Base-by-base conservation (phyloP, 2,329 filamentous ascomycete species). In the Fusarium verticillioides region DNA sequence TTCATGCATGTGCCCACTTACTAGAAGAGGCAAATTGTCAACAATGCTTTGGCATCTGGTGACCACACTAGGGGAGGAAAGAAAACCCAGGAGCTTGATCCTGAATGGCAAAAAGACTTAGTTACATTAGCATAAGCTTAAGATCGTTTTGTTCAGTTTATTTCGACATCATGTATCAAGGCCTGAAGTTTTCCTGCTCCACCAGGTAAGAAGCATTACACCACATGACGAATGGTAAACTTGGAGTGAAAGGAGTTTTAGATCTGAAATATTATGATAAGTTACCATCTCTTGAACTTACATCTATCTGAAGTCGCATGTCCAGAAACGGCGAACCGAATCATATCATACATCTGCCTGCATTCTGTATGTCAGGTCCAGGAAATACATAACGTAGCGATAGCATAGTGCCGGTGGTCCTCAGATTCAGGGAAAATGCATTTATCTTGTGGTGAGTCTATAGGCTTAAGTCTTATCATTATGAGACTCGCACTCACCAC, bases 11-110 rank as follows among this genome's bases (percentile, higher is more conserved):
- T 63, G 62, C 49, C 30, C 44, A 30, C 63, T 40, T 74, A 34
- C 70, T 56, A 15, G n/a, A 69, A 71, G 50, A 32, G 43, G 60
- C 30, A 50, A 59, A 63, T 59, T 56, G 60, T 63, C 67, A 66
- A 67, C 58, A 69, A 32, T 43, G 58, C 34, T 37, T 49, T 52
- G n/a, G 18, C 47, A 18, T 34, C 47, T 52, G 47, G 47, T 32
- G 18, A 50, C 47, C 47, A 23, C 37, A 39, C 19, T 34, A 39
- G 36, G 18, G 18, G 36, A 39, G 36, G 18, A 39, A 37, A 39
- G 19, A 39, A 39, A 39, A 12, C 37, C 21, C 37, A 21, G 19
- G 19, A 39, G 19, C 19, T 21, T 39, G 19, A 39, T 39, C 19
- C 37, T 39, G 37, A 12, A 39, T 39, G 19, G 21, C 37, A 39